Evolutionary conservation across 257 asterid genomes (phyloP).

Genomic region (Plantago major): DNA sequence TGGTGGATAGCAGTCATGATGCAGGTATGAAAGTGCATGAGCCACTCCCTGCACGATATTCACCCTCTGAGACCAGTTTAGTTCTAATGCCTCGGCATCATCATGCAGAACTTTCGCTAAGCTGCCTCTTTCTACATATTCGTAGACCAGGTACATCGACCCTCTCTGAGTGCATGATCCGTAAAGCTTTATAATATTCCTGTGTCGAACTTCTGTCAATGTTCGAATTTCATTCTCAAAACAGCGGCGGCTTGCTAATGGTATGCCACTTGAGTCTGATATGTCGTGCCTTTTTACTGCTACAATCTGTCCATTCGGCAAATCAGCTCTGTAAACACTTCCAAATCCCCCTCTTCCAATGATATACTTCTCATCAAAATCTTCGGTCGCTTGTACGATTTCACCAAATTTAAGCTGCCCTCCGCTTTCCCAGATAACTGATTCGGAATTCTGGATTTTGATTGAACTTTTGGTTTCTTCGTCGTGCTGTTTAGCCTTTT

Average conservation of each 20-base stretch:
- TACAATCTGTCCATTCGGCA: slow-evolving; percentile 49
- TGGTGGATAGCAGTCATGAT: slow-evolving; percentile 79
- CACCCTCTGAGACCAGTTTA: slow-evolving; percentile 62
- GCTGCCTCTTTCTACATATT: slow-evolving; percentile 83
- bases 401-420: slow-evolving; percentile 72
- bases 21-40: slow-evolving; percentile 95
- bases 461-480: slow-evolving; percentile 35
- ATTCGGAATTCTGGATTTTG: slow-evolving; percentile 32
- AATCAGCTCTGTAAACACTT: slow-evolving; percentile 64
- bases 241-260: slow-evolving; percentile 36
- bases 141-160: slow-evolving; percentile 78
- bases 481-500: slow-evolving; percentile 29
- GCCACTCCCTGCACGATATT: slow-evolving; percentile 74
- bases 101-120: slow-evolving; percentile 44
- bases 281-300: slow-evolving; percentile 73
- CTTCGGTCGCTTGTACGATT: slow-evolving; percentile 65
- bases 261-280: slow-evolving; percentile 56
- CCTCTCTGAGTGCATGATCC: slow-evolving; percentile 73
- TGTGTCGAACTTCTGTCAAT: slow-evolving; percentile 76
- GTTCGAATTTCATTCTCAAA: slow-evolving; percentile 80
- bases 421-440: slow-evolving; percentile 68
- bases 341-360: slow-evolving; percentile 93
- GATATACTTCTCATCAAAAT: slow-evolving; percentile 56
- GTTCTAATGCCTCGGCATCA: slow-evolving; percentile 42
- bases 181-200: slow-evolving; percentile 81